Conservation (phyloP, 2,329 filamentous ascomycete species). For the Neonectria hederae region DNA sequence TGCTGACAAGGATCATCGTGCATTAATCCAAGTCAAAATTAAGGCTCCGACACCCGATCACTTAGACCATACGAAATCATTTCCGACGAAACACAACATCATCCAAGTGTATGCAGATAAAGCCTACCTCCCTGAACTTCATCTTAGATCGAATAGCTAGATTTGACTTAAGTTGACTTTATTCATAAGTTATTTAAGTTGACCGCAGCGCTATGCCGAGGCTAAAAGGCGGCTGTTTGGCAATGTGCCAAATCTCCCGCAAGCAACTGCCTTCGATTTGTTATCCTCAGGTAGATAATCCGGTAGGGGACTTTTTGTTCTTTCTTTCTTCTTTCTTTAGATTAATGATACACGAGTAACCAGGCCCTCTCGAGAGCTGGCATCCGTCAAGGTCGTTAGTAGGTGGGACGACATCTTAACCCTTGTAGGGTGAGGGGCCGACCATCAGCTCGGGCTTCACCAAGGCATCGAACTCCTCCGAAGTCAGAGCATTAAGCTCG, state of each 20-base stretch:
- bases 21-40: no score
- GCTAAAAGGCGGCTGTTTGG: background rate
- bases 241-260: background rate
- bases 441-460: constrained; percentile 97
- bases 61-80: no score
- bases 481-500: constrained; percentile 88
- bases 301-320: background rate
- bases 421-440: constrained; percentile 74
- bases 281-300: background rate
- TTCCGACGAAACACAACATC: no score
- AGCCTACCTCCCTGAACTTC: no score
- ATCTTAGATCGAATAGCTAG: no score
- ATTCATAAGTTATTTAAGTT: background rate
- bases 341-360: background rate
- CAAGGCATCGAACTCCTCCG: constrained; percentile 87
- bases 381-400: background rate
- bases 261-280: background rate
- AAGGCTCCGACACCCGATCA: no score
- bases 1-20: no score
- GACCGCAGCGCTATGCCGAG: background rate
- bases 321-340: background rate
- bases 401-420: constrained; percentile 25
- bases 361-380: background rate
- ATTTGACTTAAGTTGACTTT: background rate
- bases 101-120: no score